phyloP scores from a whole-genome alignment of 2,329 filamentous ascomycete genomes.

The Fusarium dimerum region DNA sequence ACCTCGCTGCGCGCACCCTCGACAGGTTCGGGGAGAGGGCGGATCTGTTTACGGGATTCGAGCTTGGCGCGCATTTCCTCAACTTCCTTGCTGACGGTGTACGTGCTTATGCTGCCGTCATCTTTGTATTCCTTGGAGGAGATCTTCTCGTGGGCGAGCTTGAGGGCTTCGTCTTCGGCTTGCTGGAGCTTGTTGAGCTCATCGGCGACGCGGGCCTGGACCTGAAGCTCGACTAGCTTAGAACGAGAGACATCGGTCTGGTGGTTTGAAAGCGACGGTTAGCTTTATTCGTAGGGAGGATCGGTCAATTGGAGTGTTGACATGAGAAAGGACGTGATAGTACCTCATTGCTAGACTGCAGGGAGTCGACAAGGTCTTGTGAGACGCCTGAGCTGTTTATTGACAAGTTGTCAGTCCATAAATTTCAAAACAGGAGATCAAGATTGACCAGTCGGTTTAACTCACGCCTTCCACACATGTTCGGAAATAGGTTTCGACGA shows the following conservation, averaged over 20 bases:
- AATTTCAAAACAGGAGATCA: background rate
- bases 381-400: slow-evolving; percentile 59
- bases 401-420: slow-evolving; percentile 24
- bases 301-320: background rate
- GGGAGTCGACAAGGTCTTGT: slow-evolving; percentile 75
- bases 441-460: slow-evolving; percentile 11
- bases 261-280: slow-evolving; percentile 6
- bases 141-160: slow-evolving; percentile 66
- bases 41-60: slow-evolving; percentile 63
- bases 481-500: slow-evolving; percentile 53
- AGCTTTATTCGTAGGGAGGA: slow-evolving; percentile 6
- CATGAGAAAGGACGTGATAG: slow-evolving; percentile 17
- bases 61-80: slow-evolving; percentile 60
- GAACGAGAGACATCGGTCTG: slow-evolving; percentile 88
- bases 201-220: slow-evolving; percentile 81
- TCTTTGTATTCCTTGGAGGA: slow-evolving; percentile 45
- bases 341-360: slow-evolving; percentile 88
- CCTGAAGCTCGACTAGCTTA: slow-evolving; percentile 80
- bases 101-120: slow-evolving; percentile 37
- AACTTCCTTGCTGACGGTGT: slow-evolving; percentile 61
- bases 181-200: slow-evolving; percentile 81
- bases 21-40: slow-evolving; percentile 69
- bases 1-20: slow-evolving; percentile 75
- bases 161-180: slow-evolving; percentile 68
- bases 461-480: slow-evolving; percentile 59